Evolutionary conservation across 192 early-diverging fungal genomes (phyloP).

Genomic region (Coemansia sp.): DNA sequence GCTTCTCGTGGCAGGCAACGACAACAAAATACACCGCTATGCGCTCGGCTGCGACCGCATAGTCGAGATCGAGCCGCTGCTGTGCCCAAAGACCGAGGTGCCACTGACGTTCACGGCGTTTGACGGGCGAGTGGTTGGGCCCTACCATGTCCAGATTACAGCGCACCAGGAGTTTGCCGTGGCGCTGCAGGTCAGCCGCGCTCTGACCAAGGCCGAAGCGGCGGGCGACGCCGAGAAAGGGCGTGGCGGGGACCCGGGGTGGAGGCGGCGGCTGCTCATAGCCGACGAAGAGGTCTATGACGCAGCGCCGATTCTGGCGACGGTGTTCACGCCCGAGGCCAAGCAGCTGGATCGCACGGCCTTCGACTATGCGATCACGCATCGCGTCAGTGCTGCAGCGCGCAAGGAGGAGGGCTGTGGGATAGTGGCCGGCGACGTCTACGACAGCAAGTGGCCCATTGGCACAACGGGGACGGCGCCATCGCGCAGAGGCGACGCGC

Average conservation of each 20-base stretch:
- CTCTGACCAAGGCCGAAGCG: slow-evolving; percentile 6
- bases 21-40: slow-evolving; percentile 46
- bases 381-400: slow-evolving; percentile 2
- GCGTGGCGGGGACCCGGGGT: neutral
- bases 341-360: slow-evolving; percentile 32
- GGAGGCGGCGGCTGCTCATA: slow-evolving; percentile 26
- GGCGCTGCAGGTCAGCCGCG: slow-evolving; percentile 40
- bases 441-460: slow-evolving; percentile 39
- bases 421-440: slow-evolving; percentile 33
- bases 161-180: slow-evolving; percentile 53
- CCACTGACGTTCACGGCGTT: slow-evolving; percentile 40
- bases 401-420: neutral
- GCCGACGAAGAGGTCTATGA: slow-evolving; percentile 52
- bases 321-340: slow-evolving; percentile 40
- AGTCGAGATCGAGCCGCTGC: slow-evolving; percentile 43
- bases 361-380: slow-evolving; percentile 26
- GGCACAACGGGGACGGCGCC: slow-evolving; percentile 19
- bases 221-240: neutral
- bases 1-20: slow-evolving; percentile 47
- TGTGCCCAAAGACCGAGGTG: slow-evolving; percentile 36
- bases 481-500: neutral
- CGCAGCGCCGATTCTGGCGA: slow-evolving; percentile 42
- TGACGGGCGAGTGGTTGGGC: slow-evolving; percentile 44
- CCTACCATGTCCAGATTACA: slow-evolving; percentile 44
- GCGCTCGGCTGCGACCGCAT: slow-evolving; percentile 42